Conservation (phyloP, 169 alveolate genomes). For the Plasmodium gallinaceum region DNA sequence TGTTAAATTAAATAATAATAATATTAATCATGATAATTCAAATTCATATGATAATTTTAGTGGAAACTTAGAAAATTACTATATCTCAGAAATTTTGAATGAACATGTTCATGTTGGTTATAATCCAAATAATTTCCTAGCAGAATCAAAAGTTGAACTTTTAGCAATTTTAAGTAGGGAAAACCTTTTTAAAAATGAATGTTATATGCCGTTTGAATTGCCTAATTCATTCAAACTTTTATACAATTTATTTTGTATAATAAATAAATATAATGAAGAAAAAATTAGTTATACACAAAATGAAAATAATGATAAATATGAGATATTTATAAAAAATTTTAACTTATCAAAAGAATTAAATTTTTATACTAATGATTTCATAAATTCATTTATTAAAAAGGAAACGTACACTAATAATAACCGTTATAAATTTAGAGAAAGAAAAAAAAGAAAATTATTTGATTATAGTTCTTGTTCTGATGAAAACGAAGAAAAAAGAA, state of each 20-base stretch:
- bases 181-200: background rate
- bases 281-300: background rate
- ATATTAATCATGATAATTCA: background rate
- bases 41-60: background rate
- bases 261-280: slow-evolving; percentile 20
- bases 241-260: slow-evolving; percentile 62
- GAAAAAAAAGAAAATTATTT: slow-evolving; percentile 43
- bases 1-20: background rate
- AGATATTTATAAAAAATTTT: slow-evolving; percentile 34
- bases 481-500: slow-evolving; percentile 22
- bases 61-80: background rate
- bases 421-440: slow-evolving; percentile 59
- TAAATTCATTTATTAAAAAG: slow-evolving; percentile 33
- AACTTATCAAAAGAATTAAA: slow-evolving; percentile 20
- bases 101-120: slow-evolving; percentile 76
- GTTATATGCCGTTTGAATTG: slow-evolving; percentile 24
- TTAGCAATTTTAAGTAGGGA: slow-evolving; percentile 44
- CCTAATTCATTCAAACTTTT: slow-evolving; percentile 36
- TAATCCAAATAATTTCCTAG: slow-evolving; percentile 36
- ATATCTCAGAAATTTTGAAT: slow-evolving; percentile 59
- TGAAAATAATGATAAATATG: slow-evolving; percentile 20
- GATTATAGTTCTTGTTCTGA: slow-evolving; percentile 57
- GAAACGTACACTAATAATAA: slow-evolving; percentile 1
- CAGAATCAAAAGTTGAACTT: slow-evolving; percentile 24
- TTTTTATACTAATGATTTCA: slow-evolving; percentile 54